Evolutionary conservation across 1,284 basidiomycete genomes (phyloP).

Genomic region (Tilletiopsis washingtonensis): DNA sequence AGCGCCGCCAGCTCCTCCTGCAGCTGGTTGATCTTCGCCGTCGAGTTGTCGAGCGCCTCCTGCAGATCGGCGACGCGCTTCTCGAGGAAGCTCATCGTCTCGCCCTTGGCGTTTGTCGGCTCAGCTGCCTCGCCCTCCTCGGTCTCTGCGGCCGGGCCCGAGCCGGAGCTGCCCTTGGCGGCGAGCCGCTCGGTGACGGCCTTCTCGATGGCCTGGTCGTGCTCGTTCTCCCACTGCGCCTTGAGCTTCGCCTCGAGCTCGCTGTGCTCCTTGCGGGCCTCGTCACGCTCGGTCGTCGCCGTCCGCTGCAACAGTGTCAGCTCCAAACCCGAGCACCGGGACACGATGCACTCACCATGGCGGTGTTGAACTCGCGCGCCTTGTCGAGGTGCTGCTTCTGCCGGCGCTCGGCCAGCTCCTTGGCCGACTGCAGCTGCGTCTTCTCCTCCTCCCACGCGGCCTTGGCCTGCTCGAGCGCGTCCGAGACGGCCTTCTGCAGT

Average conservation of each 20-base stretch:
- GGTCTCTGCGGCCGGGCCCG: not conserved
- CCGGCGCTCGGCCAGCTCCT: slow-evolving; percentile 12
- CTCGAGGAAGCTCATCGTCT: not conserved
- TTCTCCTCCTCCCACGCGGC: slow-evolving; percentile 53
- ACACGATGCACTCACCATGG: too few relatives aligned
- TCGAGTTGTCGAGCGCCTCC: slow-evolving; percentile 19
- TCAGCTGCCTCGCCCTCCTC: not conserved
- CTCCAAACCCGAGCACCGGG: too few relatives aligned
- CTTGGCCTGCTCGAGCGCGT: slow-evolving; percentile 50
- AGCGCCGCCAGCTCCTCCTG: slow-evolving; percentile 16
- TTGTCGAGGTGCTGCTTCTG: slow-evolving; percentile 28
- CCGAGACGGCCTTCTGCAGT: slow-evolving; percentile 48
- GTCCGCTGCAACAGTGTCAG: too few relatives aligned
- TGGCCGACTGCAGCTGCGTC: slow-evolving; percentile 45
- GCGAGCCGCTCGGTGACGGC: slow-evolving; percentile 18
- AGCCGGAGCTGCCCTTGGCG: not conserved
- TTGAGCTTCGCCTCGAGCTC: slow-evolving; percentile 12
- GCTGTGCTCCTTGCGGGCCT: slow-evolving; percentile 11
- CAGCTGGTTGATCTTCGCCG: slow-evolving; percentile 19
- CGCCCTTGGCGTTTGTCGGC: too few relatives aligned
- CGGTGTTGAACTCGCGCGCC: slow-evolving; percentile 21
- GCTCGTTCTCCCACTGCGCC: slow-evolving; percentile 23
- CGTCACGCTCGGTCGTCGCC: slow-evolving; percentile 20
- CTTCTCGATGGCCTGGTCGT: slow-evolving; percentile 28
- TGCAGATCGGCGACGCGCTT: slow-evolving; percentile 36